Conservation (phyloP, 2,329 filamentous ascomycete species). For the Polytolypa hystricis region DNA sequence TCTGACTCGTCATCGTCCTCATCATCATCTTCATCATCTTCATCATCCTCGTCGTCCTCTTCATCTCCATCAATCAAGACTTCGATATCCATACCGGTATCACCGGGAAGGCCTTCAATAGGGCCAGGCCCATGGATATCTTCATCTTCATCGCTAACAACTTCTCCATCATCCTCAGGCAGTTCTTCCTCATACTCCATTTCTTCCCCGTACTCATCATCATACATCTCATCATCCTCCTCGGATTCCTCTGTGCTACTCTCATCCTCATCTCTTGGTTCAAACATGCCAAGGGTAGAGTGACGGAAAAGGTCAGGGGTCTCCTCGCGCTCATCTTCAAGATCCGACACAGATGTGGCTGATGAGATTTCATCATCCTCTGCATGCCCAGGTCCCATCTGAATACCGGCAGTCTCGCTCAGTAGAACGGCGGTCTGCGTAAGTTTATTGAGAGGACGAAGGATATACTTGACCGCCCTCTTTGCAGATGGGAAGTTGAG, state of each 20-base stretch:
- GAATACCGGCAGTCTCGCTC: constrained; percentile 69
- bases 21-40: constrained; percentile 49
- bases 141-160: constrained; percentile 83
- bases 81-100: constrained; percentile 62
- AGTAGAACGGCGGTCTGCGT: constrained; percentile 79
- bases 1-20: constrained; percentile 53
- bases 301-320: constrained; percentile 96
- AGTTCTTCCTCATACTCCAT: constrained; percentile 87
- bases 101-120: constrained; percentile 52
- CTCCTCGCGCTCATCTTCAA: constrained; percentile 79
- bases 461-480: constrained; percentile 89
- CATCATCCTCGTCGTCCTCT: constrained; percentile 51
- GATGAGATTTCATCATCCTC: constrained; percentile 83
- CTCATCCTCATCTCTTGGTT: constrained; percentile 69
- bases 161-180: constrained; percentile 67
- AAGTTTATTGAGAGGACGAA: constrained; percentile 76
- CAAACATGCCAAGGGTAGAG: constrained; percentile 88
- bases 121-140: constrained; percentile 69
- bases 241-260: constrained; percentile 60
- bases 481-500: constrained; percentile 89
- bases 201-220: constrained; percentile 76
- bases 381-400: constrained; percentile 52
- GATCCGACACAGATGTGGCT: constrained; percentile 76
- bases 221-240: constrained; percentile 86
- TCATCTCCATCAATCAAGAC: constrained; percentile 70